Evolutionary conservation across 2,329 filamentous ascomycete genomes (phyloP).

Genomic region (Blastomyces gilchristii): DNA sequence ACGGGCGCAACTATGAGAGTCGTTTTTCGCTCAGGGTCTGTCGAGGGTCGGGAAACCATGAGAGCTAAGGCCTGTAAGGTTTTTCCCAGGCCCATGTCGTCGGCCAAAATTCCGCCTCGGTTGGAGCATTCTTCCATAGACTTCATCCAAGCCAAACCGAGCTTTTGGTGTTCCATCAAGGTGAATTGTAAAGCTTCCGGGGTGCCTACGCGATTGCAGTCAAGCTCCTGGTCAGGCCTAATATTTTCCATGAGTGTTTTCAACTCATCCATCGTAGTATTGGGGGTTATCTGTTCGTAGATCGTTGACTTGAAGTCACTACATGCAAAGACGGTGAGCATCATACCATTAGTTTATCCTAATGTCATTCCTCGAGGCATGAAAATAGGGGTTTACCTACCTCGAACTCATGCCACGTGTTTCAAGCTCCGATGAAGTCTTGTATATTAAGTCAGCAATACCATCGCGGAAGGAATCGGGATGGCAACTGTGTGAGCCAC

Average conservation of each 20-base stretch:
- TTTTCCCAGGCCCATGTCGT: conserved; percentile 78
- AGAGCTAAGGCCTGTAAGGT: conserved; percentile 74
- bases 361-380: background rate
- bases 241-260: conserved; percentile 62
- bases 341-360: background rate
- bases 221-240: conserved; percentile 57
- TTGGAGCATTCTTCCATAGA: conserved; percentile 60
- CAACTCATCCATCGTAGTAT: conserved; percentile 54
- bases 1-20: conserved; percentile 77
- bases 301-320: background rate
- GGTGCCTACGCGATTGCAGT: conserved; percentile 53
- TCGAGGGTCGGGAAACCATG: conserved; percentile 57
- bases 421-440: background rate
- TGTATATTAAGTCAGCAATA: background rate
- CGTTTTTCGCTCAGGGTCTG: conserved; percentile 52
- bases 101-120: conserved; percentile 66
- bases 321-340: background rate
- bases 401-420: background rate
- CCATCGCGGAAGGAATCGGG: background rate
- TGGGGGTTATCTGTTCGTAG: conserved; percentile 31
- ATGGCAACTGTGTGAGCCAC: background rate
- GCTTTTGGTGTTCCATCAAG: conserved; percentile 72
- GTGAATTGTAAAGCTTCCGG: conserved; percentile 57
- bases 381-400: background rate
- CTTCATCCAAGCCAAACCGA: conserved; percentile 67